These are phyloP conservation scores for Helotiales sp. DNA, from an alignment of 2,329 filamentous ascomycete species.

Conservation along the genomic window DNA sequence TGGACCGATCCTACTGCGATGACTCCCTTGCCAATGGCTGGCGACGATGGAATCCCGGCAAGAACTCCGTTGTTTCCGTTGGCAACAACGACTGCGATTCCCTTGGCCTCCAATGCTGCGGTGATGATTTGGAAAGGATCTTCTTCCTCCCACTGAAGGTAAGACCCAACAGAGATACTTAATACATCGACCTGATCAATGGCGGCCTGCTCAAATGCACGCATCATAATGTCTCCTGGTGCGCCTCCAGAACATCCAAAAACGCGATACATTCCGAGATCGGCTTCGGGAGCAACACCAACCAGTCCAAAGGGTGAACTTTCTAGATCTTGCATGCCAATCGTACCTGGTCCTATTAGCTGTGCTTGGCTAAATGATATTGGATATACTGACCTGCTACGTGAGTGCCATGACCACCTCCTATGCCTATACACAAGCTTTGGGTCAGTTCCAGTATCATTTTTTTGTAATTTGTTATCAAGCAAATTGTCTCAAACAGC, in stretches of 20 bases:
- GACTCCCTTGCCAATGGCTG: slow-evolving; percentile 4
- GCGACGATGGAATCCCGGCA: not conserved
- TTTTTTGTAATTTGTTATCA: no score
- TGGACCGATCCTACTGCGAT: slow-evolving; percentile 30
- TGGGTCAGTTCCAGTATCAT: not conserved
- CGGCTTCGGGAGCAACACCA: slow-evolving; percentile 30
- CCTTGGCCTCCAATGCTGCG: not conserved
- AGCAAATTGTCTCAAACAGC: no score
- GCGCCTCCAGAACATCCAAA: slow-evolving; percentile 25
- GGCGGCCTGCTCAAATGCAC: slow-evolving; percentile 29
- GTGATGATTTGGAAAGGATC: not conserved
- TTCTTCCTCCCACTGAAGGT: slow-evolving; percentile 18
- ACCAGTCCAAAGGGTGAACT: not conserved
- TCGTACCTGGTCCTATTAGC: not conserved
- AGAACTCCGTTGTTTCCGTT: slow-evolving; percentile 25
- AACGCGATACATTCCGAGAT: slow-evolving; percentile 32
- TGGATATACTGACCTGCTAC: slow-evolving; percentile 25
- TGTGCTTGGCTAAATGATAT: not conserved
- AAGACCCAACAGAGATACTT: slow-evolving; percentile 31
- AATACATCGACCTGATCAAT: slow-evolving; percentile 32
- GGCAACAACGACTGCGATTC: slow-evolving; percentile 22
- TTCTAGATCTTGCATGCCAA: not conserved
- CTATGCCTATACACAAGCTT: not conserved
- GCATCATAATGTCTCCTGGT: slow-evolving; percentile 27
- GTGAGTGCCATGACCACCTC: slow-evolving; percentile 37